A percentile compares a stretch with the other conserved stretches of the same genome.
Conservation (phyloP, 2,329 filamentous ascomycete genomes). For the Acrocalymma vagum region DNA sequence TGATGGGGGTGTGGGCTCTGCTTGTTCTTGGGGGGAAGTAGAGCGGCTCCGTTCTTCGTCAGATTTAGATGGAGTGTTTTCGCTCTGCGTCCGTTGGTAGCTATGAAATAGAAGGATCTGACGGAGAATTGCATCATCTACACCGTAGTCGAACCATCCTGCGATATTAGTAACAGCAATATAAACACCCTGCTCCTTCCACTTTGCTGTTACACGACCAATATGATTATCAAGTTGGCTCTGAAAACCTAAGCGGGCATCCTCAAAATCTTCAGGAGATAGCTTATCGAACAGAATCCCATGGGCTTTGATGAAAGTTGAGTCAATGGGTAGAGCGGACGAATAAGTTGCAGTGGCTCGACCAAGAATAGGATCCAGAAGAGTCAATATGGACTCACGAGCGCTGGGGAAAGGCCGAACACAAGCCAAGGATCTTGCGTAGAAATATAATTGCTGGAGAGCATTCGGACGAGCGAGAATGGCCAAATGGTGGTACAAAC, state of each 20-base stretch:
- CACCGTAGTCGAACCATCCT: constrained; percentile 63
- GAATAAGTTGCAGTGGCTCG: constrained; percentile 36
- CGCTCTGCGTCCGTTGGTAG: constrained; percentile 11
- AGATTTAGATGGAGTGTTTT: constrained; percentile 17
- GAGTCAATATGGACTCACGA: constrained; percentile 72
- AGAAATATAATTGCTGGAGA: constrained; percentile 76
- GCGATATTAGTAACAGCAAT: constrained; percentile 67
- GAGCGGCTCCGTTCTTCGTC: constrained; percentile 25
- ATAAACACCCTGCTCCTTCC: constrained; percentile 66
- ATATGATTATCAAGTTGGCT: constrained; percentile 66
- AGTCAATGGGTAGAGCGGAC: constrained; percentile 59
- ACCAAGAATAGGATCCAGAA: constrained; percentile 66
- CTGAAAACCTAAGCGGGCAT: constrained; percentile 60
- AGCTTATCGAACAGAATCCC: constrained; percentile 69
- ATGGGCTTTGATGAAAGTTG: constrained; percentile 69
- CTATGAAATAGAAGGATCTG: constrained; percentile 25
- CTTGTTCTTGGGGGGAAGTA: constrained; percentile 21
- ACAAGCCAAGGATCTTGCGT: constrained; percentile 75
- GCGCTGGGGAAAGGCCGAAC: constrained; percentile 72
- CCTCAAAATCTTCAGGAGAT: constrained; percentile 56
- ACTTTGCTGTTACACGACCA: constrained; percentile 57
- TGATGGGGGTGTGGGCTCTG: constrained; percentile 15
- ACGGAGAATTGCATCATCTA: constrained; percentile 51
- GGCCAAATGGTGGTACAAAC: constrained; percentile 88
- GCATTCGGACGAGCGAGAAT: constrained; percentile 76